phyloP scores from a whole-genome alignment of 768 basidiomycete genomes.

The Crucibulum laeve region DNA sequence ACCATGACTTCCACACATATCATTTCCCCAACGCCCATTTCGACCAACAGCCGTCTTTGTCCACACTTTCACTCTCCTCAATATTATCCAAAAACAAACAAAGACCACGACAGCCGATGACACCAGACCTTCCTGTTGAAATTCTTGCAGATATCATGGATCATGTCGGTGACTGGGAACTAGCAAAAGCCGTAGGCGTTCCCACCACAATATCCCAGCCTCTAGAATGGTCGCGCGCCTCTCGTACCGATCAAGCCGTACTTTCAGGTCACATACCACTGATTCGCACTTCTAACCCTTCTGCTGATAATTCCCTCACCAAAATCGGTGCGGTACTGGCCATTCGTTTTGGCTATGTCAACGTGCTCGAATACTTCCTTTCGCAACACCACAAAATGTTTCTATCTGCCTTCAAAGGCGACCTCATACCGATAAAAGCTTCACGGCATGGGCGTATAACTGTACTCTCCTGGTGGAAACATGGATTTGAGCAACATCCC shows the following conservation, averaged over 20 bases:
- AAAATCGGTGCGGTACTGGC: slow-evolving; percentile 62
- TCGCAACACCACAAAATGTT: slow-evolving; percentile 63
- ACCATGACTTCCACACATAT: slow-evolving; percentile 73
- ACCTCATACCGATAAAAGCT: slow-evolving; percentile 74
- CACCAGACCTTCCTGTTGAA: slow-evolving; percentile 69
- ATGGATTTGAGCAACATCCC: slow-evolving; percentile 55
- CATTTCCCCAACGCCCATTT: slow-evolving; percentile 42
- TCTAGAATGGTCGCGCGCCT: slow-evolving; percentile 68
- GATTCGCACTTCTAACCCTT: slow-evolving; percentile 58
- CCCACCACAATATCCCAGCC: slow-evolving; percentile 67
- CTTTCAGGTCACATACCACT: slow-evolving; percentile 56
- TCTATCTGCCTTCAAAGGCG: slow-evolving; percentile 56
- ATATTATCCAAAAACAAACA: slow-evolving; percentile 17
- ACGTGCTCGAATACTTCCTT: slow-evolving; percentile 72
- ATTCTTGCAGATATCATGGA: slow-evolving; percentile 76
- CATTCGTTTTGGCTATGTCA: slow-evolving; percentile 71
- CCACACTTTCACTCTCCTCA: slow-evolving; percentile 21
- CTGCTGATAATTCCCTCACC: slow-evolving; percentile 53
- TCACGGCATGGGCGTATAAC: slow-evolving; percentile 67
- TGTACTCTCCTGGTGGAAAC: slow-evolving; percentile 83
- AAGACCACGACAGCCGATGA: slow-evolving; percentile 25
- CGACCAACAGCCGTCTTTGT: slow-evolving; percentile 21
- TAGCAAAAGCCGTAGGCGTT: slow-evolving; percentile 71
- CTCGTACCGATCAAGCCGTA: slow-evolving; percentile 66
- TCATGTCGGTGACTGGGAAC: slow-evolving; percentile 80